These are phyloP conservation scores for Xerocomus brunneocitrinus DNA, from an alignment of 768 basidiomycete species.

Conservation along the genomic window DNA sequence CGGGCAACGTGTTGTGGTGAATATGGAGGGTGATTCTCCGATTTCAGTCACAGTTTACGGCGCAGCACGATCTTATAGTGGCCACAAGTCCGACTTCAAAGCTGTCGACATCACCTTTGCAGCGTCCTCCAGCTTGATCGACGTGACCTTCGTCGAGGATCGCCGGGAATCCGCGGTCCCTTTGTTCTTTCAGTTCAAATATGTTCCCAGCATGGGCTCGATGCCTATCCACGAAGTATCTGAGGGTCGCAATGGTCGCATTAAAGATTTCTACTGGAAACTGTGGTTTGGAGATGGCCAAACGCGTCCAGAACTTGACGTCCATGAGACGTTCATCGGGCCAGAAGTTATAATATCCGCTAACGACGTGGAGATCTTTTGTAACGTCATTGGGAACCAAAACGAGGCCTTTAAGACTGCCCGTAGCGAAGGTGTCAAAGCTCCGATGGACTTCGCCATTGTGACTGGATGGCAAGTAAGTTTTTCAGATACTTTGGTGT, in stretches of 20 bases:
- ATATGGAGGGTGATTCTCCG: constrained; percentile 42
- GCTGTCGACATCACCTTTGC: constrained; percentile 71
- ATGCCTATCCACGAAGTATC: constrained; percentile 92
- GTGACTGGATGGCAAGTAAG: constrained; percentile 97
- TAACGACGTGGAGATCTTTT: constrained; percentile 80
- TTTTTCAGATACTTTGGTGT: constrained; percentile 4
- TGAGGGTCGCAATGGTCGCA: constrained; percentile 76
- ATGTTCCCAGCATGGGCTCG: constrained; percentile 83
- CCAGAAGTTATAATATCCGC: constrained; percentile 81
- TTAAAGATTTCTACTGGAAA: constrained; percentile 98
- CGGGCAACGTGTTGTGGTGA: constrained; percentile 73
- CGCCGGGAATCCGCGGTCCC: constrained; percentile 73
- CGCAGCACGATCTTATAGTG: constrained; percentile 72
- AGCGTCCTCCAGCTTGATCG: constrained; percentile 49
- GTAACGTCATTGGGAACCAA: constrained; percentile 89
- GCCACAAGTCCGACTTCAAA: constrained; percentile 73
- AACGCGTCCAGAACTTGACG: constrained; percentile 68
- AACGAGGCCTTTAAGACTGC: constrained; percentile 83
- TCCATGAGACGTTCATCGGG: constrained; percentile 79
- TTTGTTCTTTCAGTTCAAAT: constrained; percentile 75
- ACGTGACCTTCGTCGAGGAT: constrained; percentile 79
- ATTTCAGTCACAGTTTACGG: constrained; percentile 67
- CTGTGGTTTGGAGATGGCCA: constrained; percentile 93
- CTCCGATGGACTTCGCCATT: constrained; percentile 99
- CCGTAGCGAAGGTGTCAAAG: constrained; percentile 63